Base-by-base conservation (phyloP, 176 grass and related monocot species). In the Neostapfia colusana region DNA sequence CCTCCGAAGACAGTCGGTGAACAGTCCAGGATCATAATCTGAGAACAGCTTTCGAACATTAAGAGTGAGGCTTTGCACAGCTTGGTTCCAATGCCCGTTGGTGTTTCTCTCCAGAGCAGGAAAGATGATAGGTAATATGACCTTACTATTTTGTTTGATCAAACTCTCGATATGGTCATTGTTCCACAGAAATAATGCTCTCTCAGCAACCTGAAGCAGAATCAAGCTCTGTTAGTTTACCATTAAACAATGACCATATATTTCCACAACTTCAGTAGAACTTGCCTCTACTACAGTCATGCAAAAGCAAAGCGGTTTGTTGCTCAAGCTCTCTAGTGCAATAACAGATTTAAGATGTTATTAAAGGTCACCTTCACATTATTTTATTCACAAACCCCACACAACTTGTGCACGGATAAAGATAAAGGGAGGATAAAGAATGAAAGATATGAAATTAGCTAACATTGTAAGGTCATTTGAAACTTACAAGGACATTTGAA, bases 181-280 rank as follows among this genome's bases (percentile, higher is more conserved):
- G 65, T 95, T 95, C 92, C 92, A 95, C 72, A 95, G 82, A 77
- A 95, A 95, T 51, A 95, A 72, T 14, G 92, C 82, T 77, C 89
- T 81, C 58, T 95, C 92, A 27, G 92, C 92, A 72, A 95, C 92
- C 92, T 95, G 37, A 94, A 77, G 37, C 16, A 48, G 24, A 49
- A 80, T 57, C 50, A 84, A 80, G 65, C 16, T 46, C 49, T 54
- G 20, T 81, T 58, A 79, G 27, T 72, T 65, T 69, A 69, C 34
- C 38, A 70, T 74, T 20, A 55, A 69, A 44, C 5, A 76, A 36
- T 42, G 34, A 36, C 8, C n/a, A 51, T 65, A 20, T 6, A 51
- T 7, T 45, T 65, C 20, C 72, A 59, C 43, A 74, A 36, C 41
- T 60, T 67, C 35, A 48, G 38, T 49, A 59, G 5, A 7, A 45